A percentile compares a stretch with the other conserved stretches of the same genome.
Evolutionary conservation across 202 grass and related monocot species (phyloP).

Genomic region (Bolboschoenoplectus hybrid): DNA sequence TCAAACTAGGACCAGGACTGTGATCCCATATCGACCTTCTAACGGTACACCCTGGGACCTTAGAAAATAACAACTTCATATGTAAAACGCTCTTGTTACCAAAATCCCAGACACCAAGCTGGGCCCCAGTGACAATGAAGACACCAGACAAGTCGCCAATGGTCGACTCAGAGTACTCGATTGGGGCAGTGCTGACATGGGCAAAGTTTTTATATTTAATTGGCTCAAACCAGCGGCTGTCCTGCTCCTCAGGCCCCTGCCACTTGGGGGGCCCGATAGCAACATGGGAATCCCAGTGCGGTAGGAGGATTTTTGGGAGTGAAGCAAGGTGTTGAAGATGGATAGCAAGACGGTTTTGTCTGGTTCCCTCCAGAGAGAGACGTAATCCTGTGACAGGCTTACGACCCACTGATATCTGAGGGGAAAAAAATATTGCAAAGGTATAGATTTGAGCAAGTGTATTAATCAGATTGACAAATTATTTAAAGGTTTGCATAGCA

Average conservation of each 20-base stretch:
- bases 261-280: constrained; percentile 94
- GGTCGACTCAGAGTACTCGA: constrained; percentile 81
- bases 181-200: constrained; percentile 91
- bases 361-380: constrained; percentile 77
- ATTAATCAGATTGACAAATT: background rate
- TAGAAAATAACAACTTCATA: constrained; percentile 92
- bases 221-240: constrained; percentile 96
- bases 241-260: constrained; percentile 99
- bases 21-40: constrained; percentile 99
- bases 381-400: constrained; percentile 85
- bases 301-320: constrained; percentile 92
- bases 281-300: constrained; percentile 90
- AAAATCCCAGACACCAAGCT: constrained; percentile 98
- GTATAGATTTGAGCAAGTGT: background rate
- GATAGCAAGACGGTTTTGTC: constrained; percentile 85
- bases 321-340: constrained; percentile 89
- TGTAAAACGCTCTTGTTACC: constrained; percentile 81
- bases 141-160: constrained; percentile 89
- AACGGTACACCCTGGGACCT: constrained; percentile 92
- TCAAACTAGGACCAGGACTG: constrained; percentile 54
- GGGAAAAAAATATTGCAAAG: background rate
- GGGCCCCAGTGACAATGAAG: constrained; percentile 93
- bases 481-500: background rate
- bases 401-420: constrained; percentile 93
- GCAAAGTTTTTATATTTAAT: constrained; percentile 98